A percentile compares a stretch with the other conserved stretches of the same genome.
These are phyloP conservation scores for Hymenoscyphus salicellus DNA, from an alignment of 2,329 filamentous ascomycete species.

Conservation along the genomic window DNA sequence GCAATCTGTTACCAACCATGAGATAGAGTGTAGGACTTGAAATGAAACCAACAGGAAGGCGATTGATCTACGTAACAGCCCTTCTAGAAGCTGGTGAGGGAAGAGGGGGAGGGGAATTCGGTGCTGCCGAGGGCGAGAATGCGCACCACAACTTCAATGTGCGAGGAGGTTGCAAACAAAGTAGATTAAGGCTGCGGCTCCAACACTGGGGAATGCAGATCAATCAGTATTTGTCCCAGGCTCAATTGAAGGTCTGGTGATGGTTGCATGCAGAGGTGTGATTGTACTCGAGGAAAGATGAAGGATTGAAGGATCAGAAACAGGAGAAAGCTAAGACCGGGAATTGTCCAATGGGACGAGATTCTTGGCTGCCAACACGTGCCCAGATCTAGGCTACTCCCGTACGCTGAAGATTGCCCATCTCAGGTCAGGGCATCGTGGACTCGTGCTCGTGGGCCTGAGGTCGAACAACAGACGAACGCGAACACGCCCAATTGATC, in stretches of 20 bases:
- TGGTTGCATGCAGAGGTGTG: not conserved
- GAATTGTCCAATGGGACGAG: not conserved
- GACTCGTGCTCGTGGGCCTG: not conserved
- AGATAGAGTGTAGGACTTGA: not conserved
- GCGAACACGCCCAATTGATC: not conserved
- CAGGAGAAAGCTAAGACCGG: not conserved
- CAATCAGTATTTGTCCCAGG: not conserved
- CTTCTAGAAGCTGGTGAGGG: not conserved
- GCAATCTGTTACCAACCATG: not conserved
- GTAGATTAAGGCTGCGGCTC: not conserved
- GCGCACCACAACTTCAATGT: not conserved
- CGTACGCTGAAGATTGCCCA: too few species aligned
- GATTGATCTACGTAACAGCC: not conserved
- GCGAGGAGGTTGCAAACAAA: not conserved
- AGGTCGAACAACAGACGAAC: not conserved
- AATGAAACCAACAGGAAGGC: not conserved
- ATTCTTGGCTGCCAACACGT: not conserved
- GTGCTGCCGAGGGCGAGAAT: not conserved
- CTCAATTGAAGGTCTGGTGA: not conserved
- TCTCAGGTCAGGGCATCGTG: too few species aligned
- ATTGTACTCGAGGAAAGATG: not conserved
- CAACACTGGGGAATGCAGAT: not conserved
- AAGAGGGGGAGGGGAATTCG: not conserved
- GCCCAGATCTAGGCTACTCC: not conserved
- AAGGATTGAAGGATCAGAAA: constrained; percentile 1